phyloP scores from a whole-genome alignment of 2,329 filamentous ascomycete species.

The Emmonsiellopsis sp. region DNA sequence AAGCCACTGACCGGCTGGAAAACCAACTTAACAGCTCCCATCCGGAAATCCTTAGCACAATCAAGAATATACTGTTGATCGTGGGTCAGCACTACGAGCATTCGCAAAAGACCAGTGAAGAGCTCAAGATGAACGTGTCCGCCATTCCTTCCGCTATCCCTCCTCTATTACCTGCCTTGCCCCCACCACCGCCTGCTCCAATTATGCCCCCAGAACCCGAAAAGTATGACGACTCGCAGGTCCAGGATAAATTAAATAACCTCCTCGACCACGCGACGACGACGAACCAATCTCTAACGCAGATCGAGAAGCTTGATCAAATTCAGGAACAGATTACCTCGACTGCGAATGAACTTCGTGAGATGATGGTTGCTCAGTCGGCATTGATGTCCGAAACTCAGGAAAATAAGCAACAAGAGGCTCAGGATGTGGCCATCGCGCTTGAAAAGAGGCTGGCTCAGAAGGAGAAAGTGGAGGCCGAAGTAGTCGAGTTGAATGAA shows the following conservation, averaged over 20 bases:
- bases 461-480: conserved; percentile 52
- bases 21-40: conserved; percentile 73
- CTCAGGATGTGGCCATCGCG: conserved; percentile 70
- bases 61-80: conserved; percentile 75
- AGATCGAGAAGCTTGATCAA: conserved; percentile 75
- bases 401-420: conserved; percentile 67
- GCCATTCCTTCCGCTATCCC: conserved; percentile 44
- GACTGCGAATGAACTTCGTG: conserved; percentile 74
- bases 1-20: conserved; percentile 66
- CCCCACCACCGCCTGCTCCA: conserved; percentile 22
- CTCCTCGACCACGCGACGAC: conserved; percentile 42
- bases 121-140: conserved; percentile 49
- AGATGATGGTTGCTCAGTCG: conserved; percentile 70
- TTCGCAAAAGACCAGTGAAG: conserved; percentile 59
- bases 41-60: conserved; percentile 75
- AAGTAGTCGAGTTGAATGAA: conserved; percentile 41
- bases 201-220: conserved; percentile 23
- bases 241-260: conserved; percentile 52
- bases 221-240: conserved; percentile 50
- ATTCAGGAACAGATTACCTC: conserved; percentile 81
- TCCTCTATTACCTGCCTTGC: conserved; percentile 46
- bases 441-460: conserved; percentile 66
- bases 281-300: conserved; percentile 60
- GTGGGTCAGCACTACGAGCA: conserved; percentile 85
- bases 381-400: conserved; percentile 67